Percentiles rank a stretch among this genome's conserved stretches.
Evolutionary conservation across 129 eudicot species (phyloP).

Genomic region (Ambrosia artemisiifolia): DNA sequence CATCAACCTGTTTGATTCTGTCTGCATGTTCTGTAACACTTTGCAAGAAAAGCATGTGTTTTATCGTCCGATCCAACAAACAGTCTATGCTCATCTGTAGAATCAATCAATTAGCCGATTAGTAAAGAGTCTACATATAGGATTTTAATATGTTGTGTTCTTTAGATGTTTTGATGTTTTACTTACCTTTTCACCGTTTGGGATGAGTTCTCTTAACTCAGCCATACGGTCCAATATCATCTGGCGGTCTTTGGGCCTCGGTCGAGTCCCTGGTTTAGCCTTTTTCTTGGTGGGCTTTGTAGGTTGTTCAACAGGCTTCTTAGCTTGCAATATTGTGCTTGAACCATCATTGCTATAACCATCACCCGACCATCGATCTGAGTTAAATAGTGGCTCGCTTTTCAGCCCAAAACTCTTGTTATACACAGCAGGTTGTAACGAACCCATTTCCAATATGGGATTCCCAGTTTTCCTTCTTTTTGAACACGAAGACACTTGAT

Average conservation of each 20-base stretch:
- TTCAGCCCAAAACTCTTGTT: constrained; percentile 24
- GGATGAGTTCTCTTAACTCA: constrained; percentile 83
- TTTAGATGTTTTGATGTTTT: background rate
- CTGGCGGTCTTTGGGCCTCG: constrained; percentile 93
- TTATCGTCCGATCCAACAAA: constrained; percentile 83
- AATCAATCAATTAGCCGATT: constrained; percentile 32
- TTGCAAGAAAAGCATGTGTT: constrained; percentile 93
- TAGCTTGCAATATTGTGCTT: constrained; percentile 40
- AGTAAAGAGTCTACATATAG: constrained; percentile 5
- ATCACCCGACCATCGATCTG: constrained; percentile 41
- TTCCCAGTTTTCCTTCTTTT: constrained; percentile 57
- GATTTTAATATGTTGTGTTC: background rate
- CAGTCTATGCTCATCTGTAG: constrained; percentile 91
- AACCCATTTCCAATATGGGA: constrained; percentile 29
- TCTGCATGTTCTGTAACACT: constrained; percentile 70
- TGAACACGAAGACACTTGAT: constrained; percentile 40
- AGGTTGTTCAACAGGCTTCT: constrained; percentile 44
- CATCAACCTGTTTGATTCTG: constrained; percentile 47
- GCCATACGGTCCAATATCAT: constrained; percentile 77
- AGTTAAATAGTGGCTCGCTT: constrained; percentile 33
- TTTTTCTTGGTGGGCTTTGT: constrained; percentile 60
- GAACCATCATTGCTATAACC: constrained; percentile 40
- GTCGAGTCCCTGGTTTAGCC: constrained; percentile 80
- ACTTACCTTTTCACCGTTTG: constrained; percentile 80
- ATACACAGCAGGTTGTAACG: constrained; percentile 25